Evolutionary conservation across 2,329 filamentous ascomycete genomes (phyloP).

Genomic region (Diaporthe citri): DNA sequence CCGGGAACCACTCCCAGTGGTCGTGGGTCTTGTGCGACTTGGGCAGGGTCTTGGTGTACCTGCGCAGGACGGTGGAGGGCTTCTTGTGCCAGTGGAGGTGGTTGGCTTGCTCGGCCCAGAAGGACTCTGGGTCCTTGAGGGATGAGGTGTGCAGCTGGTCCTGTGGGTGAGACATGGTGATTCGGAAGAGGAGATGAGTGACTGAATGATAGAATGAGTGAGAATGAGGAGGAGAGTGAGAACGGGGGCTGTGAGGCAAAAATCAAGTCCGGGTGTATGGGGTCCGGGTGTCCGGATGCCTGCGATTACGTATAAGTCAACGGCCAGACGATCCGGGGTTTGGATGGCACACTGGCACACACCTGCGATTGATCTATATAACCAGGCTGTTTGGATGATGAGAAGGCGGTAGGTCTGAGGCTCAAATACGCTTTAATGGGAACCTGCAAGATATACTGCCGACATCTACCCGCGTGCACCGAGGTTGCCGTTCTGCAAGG

Average conservation of each 20-base stretch:
- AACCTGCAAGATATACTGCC: constrained; percentile 13
- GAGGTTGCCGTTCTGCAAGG: constrained; percentile 29
- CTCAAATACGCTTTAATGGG: neutral
- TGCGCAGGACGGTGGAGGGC: constrained; percentile 73
- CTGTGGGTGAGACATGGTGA: constrained; percentile 56
- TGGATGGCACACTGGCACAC: neutral
- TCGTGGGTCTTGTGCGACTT: constrained; percentile 73
- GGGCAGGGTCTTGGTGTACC: constrained; percentile 71
- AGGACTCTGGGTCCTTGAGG: constrained; percentile 75
- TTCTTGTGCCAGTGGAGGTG: constrained; percentile 85
- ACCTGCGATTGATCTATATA: neutral
- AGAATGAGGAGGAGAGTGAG: neutral
- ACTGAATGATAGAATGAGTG: neutral
- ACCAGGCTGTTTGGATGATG: no score
- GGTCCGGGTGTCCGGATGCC: neutral
- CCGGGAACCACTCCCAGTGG: constrained; percentile 92
- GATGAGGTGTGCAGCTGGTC: constrained; percentile 68
- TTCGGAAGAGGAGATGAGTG: neutral
- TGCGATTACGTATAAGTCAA: neutral
- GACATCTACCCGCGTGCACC: constrained; percentile 3
- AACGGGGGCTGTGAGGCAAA: neutral
- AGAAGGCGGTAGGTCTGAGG: neutral
- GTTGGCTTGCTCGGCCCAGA: constrained; percentile 82
- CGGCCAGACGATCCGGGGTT: neutral
- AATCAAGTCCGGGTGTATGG: no score